Evolutionary conservation across 768 basidiomycete genomes (phyloP).

Genomic region (Pulveroboletus sp.): DNA sequence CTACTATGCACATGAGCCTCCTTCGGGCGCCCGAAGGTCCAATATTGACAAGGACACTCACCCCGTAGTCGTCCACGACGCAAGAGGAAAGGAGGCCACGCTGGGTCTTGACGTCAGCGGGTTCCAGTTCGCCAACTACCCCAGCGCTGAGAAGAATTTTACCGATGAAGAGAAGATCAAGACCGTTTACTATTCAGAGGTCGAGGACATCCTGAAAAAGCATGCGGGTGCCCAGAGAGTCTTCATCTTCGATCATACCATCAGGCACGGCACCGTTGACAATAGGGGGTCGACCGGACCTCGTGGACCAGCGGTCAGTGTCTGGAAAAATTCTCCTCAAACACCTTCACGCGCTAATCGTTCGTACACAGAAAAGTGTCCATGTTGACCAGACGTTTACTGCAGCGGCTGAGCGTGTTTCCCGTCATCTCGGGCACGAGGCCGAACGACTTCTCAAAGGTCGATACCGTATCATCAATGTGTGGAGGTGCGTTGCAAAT

Average conservation of each 20-base stretch:
- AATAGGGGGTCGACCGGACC: background rate
- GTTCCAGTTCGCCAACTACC: slow-evolving; percentile 34
- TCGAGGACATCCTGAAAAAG: slow-evolving; percentile 35
- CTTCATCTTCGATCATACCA: slow-evolving; percentile 38
- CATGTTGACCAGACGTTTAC: no score
- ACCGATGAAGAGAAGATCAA: slow-evolving; percentile 33
- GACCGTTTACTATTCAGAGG: slow-evolving; percentile 36
- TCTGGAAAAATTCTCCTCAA: no score
- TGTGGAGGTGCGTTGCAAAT: no score
- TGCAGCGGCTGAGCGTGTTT: no score
- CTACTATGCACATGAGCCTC: no score
- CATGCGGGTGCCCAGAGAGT: slow-evolving; percentile 17
- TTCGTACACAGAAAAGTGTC: no score
- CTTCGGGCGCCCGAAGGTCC: no score
- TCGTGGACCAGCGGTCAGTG: slow-evolving; percentile 21
- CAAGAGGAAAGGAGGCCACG: slow-evolving; percentile 3
- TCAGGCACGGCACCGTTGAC: slow-evolving; percentile 18
- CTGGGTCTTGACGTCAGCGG: slow-evolving; percentile 34
- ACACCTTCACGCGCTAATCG: no score
- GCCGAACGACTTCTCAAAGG: background rate
- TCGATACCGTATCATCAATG: no score
- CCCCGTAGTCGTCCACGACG: no score
- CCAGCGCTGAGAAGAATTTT: slow-evolving; percentile 33
- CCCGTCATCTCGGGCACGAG: no score
- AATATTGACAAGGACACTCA: no score